Percentiles rank a stretch among this genome's conserved stretches.
These are phyloP conservation scores for Theileria annulata DNA, from an alignment of 169 alveolate species.

Conservation along the genomic window DNA sequence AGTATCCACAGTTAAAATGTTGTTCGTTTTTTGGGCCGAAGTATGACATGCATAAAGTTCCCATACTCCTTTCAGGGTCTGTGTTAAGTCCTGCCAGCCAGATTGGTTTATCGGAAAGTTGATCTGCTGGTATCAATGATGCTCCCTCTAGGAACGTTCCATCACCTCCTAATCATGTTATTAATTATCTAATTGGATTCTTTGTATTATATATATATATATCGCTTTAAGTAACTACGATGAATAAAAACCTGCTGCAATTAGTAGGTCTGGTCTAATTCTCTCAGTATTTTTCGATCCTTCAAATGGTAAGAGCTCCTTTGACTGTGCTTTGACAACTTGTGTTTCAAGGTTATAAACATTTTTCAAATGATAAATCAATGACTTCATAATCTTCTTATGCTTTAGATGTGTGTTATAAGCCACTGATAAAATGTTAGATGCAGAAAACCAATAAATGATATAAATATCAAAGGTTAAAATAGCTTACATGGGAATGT, in stretches of 20 bases:
- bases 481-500: conserved; percentile 59
- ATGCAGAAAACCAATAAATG: not conserved
- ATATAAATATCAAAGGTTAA: not conserved
- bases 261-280: conserved; percentile 47
- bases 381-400: conserved; percentile 44
- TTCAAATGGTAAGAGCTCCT: conserved; percentile 20
- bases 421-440: conserved; percentile 38
- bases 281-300: not conserved
- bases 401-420: conserved; percentile 60
- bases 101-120: conserved; percentile 7
- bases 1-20: conserved; percentile 6
- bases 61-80: conserved; percentile 78
- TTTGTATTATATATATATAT: no score
- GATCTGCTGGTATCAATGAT: conserved; percentile 69
- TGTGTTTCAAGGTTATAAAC: conserved; percentile 19
- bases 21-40: conserved; percentile 16
- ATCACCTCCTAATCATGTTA: conserved; percentile 72
- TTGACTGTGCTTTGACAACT: conserved; percentile 64
- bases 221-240: not conserved
- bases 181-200: not conserved
- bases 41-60: conserved; percentile 69
- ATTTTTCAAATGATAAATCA: conserved; percentile 35
- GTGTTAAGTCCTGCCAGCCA: conserved; percentile 76
- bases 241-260: conserved; percentile 51
- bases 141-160: conserved; percentile 83